A percentile compares a stretch with the other conserved stretches of the same genome.
phyloP scores from a whole-genome alignment of 2,329 filamentous ascomycete genomes.

The Septoria linicola region DNA sequence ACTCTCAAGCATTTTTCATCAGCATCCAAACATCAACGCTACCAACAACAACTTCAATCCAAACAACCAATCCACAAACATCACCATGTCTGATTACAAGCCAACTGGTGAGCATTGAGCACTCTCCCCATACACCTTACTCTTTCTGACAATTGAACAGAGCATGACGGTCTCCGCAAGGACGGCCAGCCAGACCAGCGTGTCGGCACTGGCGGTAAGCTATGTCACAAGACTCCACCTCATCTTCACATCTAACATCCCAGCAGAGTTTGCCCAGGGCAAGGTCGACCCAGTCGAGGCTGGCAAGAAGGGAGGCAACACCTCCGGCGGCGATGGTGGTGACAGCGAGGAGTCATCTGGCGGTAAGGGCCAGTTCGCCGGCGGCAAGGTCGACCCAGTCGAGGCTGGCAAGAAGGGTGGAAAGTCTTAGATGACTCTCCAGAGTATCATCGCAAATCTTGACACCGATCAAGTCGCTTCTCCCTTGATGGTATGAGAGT shows the following conservation, averaged over 20 bases:
- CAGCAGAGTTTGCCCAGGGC: conserved; percentile 3
- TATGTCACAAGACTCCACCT: too few species aligned
- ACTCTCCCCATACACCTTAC: background rate
- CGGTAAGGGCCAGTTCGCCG: conserved; percentile 28
- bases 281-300: conserved; percentile 45
- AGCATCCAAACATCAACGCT: conserved; percentile 10
- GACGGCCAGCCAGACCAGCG: conserved; percentile 46
- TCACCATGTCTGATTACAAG: conserved; percentile 40
- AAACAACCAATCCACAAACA: conserved; percentile 11
- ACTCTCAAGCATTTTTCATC: conserved; percentile 6
- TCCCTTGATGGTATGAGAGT: too few species aligned
- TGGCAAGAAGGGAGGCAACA: conserved; percentile 42
- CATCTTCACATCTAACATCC: background rate
- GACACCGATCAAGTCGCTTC: too few species aligned
- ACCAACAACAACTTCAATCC: conserved; percentile 11
- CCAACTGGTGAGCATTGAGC: conserved; percentile 35
- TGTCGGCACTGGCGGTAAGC: conserved; percentile 41
- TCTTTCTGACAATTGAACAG: conserved; percentile 26
- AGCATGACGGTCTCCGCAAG: conserved; percentile 46
- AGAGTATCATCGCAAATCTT: too few species aligned
- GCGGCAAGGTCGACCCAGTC: conserved; percentile 24
- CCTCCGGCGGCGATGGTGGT: conserved; percentile 23
- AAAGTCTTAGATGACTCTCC: conserved; percentile 10
- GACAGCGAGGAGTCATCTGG: conserved; percentile 19
- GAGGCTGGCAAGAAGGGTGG: conserved; percentile 19